These are phyloP conservation scores for Brassica carinata DNA, from an alignment of 345 rosid genomes.

Conservation along the genomic window DNA sequence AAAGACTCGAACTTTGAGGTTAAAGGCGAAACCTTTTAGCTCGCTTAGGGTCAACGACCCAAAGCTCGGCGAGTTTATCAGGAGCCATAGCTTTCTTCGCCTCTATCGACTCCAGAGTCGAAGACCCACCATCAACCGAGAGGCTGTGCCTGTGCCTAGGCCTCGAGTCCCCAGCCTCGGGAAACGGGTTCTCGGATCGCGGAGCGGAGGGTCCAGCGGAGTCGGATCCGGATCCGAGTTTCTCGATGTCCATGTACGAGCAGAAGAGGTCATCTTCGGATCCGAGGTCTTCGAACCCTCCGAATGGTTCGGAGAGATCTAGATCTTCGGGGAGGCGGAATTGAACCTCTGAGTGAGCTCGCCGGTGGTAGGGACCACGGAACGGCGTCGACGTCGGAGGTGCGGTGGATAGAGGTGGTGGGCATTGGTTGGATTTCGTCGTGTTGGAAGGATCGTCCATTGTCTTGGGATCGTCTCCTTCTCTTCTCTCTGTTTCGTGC, in stretches of 20 bases:
- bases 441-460: slow-evolving; percentile 52
- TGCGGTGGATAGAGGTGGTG: slow-evolving; percentile 16
- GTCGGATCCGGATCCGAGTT: slow-evolving; percentile 61
- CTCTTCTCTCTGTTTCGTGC: slow-evolving; percentile 20
- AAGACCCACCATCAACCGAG: slow-evolving; percentile 65
- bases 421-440: slow-evolving; percentile 35
- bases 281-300: slow-evolving; percentile 59
- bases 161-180: slow-evolving; percentile 34
- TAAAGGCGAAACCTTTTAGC: slow-evolving; percentile 37
- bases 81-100: slow-evolving; percentile 98
- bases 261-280: slow-evolving; percentile 81
- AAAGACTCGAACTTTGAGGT: background rate
- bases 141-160: slow-evolving; percentile 85
- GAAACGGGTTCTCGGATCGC: slow-evolving; percentile 38
- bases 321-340: slow-evolving; percentile 80
- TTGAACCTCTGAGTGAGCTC: slow-evolving; percentile 80
- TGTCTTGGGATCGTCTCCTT: slow-evolving; percentile 8
- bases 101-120: slow-evolving; percentile 66
- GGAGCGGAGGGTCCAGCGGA: slow-evolving; percentile 47
- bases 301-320: slow-evolving; percentile 64
- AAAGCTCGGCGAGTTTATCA: slow-evolving; percentile 81
- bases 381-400: slow-evolving; percentile 32
- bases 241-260: slow-evolving; percentile 84
- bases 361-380: slow-evolving; percentile 63
- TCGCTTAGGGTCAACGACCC: slow-evolving; percentile 81